A percentile compares a stretch with the other conserved stretches of the same genome.
phyloP scores from a whole-genome alignment of 495 filamentous ascomycete species.

The Penicillium turbatum region DNA sequence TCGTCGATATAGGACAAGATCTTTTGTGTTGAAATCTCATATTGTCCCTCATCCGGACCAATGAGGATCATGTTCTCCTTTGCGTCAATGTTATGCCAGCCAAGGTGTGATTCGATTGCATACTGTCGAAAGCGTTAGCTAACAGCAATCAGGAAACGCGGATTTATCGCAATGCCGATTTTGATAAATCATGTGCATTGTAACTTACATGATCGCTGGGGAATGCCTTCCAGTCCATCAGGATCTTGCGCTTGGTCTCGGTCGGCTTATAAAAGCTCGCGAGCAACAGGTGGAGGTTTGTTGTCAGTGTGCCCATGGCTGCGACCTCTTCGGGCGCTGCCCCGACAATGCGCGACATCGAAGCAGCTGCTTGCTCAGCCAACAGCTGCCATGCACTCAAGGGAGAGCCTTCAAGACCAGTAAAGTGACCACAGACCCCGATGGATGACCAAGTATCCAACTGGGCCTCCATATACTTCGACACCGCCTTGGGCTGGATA shows the following conservation, averaged over 20 bases:
- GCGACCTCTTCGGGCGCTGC: conserved; percentile 74
- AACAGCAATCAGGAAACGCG: not conserved
- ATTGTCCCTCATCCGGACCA: conserved; percentile 50
- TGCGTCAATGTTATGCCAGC: conserved; percentile 67
- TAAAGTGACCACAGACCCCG: conserved; percentile 90
- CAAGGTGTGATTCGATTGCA: conserved; percentile 84
- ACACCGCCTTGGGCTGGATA: conserved; percentile 74
- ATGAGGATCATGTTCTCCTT: conserved; percentile 71
- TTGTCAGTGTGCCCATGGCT: conserved; percentile 89
- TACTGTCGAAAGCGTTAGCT: conserved; percentile 50
- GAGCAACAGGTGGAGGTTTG: conserved; percentile 85
- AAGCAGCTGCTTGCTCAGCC: conserved; percentile 63
- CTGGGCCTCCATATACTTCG: conserved; percentile 68
- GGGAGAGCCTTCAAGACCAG: conserved; percentile 66
- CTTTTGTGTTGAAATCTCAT: conserved; percentile 62
- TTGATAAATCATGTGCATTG: not conserved
- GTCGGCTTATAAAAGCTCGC: conserved; percentile 85
- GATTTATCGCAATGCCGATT: not conserved
- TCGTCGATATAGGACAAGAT: conserved; percentile 71
- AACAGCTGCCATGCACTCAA: conserved; percentile 74
- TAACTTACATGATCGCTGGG: conserved; percentile 77
- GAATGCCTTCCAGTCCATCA: conserved; percentile 92
- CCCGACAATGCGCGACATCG: conserved; percentile 80
- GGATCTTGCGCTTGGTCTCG: conserved; percentile 72
- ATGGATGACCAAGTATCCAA: conserved; percentile 86